Conservation (phyloP, 306 rosid species). For the Prunus mume region DNA sequence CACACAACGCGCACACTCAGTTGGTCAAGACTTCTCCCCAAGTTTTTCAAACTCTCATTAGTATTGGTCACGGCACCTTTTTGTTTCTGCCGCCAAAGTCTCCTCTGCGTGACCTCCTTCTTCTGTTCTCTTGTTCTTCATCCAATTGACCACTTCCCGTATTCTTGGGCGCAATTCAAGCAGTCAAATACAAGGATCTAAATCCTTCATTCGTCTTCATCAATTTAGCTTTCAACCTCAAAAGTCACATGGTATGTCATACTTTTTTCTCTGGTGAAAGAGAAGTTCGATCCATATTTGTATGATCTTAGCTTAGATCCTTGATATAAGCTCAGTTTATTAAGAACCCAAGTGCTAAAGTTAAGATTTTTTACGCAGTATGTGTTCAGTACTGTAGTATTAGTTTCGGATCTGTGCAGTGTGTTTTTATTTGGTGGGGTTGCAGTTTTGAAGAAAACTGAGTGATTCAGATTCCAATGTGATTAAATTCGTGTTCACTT, state of each 20-base stretch:
- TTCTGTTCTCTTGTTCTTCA: background rate
- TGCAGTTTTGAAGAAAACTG: conserved; percentile 2
- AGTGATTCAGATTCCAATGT: background rate
- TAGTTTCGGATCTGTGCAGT: conserved; percentile 30
- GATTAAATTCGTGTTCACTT: background rate
- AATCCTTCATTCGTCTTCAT: background rate
- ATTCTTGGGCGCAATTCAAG: background rate
- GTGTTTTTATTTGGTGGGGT: conserved; percentile 9
- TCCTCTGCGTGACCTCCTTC: background rate
- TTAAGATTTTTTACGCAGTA: conserved; percentile 11
- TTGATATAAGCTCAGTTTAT: conserved; percentile 13
- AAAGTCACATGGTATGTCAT: background rate
- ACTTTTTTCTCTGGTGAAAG: background rate
- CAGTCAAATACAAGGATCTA: background rate
- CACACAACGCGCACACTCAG: background rate
- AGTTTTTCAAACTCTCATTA: background rate
- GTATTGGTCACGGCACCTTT: background rate
- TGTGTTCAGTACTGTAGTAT: conserved; percentile 15
- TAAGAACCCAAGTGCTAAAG: conserved; percentile 23
- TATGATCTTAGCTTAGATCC: conserved; percentile 13
- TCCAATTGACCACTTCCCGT: background rate
- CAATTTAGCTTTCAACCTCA: background rate
- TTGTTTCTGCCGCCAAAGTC: background rate
- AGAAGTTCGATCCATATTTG: background rate
- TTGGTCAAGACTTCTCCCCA: background rate